These are phyloP conservation scores for Coniosporium tulheliwenetii DNA, from an alignment of 2,329 filamentous ascomycete species.

Conservation along the genomic window DNA sequence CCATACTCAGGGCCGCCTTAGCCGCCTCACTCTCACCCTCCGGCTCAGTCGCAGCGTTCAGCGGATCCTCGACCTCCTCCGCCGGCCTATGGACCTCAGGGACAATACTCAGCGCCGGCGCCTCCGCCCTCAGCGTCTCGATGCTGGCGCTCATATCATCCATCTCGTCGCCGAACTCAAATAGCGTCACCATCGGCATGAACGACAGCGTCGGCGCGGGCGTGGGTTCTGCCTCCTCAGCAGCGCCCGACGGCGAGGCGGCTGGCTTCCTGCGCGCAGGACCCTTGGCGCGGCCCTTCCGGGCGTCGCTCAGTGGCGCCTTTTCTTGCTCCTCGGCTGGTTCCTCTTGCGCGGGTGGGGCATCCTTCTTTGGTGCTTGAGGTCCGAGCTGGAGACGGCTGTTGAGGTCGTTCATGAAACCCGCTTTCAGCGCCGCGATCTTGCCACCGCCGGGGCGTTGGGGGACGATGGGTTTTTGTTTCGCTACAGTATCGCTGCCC, in stretches of 20 bases:
- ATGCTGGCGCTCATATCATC: too few species aligned
- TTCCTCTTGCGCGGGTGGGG: conserved; percentile 37
- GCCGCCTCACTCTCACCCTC: not conserved
- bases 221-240: conserved; percentile 2
- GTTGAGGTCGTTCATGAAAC: conserved; percentile 87
- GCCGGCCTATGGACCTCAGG: not conserved
- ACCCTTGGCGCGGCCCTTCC: conserved; percentile 79
- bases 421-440: conserved; percentile 79
- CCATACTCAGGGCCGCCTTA: conserved; percentile 2
- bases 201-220: conserved; percentile 7
- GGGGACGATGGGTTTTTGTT: conserved; percentile 73
- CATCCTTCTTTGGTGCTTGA: conserved; percentile 56
- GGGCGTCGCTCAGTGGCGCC: conserved; percentile 69
- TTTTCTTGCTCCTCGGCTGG: conserved; percentile 49
- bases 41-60: not conserved
- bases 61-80: not conserved
- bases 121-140: not conserved
- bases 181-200: conserved; percentile 4
- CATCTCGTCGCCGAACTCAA: too few species aligned
- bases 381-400: conserved; percentile 77
- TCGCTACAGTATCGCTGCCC: conserved; percentile 25
- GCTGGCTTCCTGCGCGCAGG: conserved; percentile 61
- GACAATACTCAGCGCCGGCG: not conserved
- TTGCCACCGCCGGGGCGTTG: conserved; percentile 65
- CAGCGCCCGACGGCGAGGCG: conserved; percentile 36